These are phyloP conservation scores for Nigrospora sphaerica DNA, from an alignment of 2,329 filamentous ascomycete genomes.

Conservation along the genomic window DNA sequence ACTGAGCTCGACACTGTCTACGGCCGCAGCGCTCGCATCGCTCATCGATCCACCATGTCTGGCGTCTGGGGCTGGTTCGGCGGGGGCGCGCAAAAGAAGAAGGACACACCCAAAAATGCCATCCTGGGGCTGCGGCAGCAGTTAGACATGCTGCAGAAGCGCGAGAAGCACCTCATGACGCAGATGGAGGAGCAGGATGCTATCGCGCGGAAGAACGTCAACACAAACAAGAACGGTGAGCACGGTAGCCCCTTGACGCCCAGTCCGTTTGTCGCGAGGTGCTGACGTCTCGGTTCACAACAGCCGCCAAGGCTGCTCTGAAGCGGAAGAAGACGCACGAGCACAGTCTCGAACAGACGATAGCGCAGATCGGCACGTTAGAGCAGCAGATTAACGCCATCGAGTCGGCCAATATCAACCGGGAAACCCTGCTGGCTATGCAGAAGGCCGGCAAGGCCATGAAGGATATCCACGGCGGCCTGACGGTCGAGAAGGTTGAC, in stretches of 20 bases:
- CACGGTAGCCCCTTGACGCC: conserved; percentile 8
- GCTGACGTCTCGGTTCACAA: conserved; percentile 12
- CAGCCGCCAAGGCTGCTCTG: conserved; percentile 84
- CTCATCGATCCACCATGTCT: conserved; percentile 42
- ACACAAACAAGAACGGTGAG: conserved; percentile 85
- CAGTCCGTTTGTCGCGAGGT: neutral
- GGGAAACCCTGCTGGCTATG: conserved; percentile 92
- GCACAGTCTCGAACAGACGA: conserved; percentile 84
- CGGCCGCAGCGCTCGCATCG: neutral
- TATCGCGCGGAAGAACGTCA: conserved; percentile 82
- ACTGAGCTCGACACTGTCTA: no score
- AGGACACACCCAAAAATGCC: conserved; percentile 93
- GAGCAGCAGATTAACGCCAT: conserved; percentile 96
- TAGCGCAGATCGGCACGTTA: conserved; percentile 80
- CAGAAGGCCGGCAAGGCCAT: conserved; percentile 84
- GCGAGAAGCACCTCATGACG: conserved; percentile 81
- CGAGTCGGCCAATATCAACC: conserved; percentile 97
- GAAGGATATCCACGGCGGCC: conserved; percentile 83
- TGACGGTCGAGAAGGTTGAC: conserved; percentile 93
- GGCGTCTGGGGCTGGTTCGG: conserved; percentile 88
- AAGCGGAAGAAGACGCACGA: conserved; percentile 93
- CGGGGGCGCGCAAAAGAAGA: conserved; percentile 75
- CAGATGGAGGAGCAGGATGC: conserved; percentile 92
- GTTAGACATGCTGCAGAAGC: conserved; percentile 95
- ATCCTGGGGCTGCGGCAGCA: conserved; percentile 83